Percentiles rank a stretch among this genome's conserved stretches.
Evolutionary conservation across 1,139 yeast species (phyloP).

Genomic region (Lodderomyces elongisporus): DNA sequence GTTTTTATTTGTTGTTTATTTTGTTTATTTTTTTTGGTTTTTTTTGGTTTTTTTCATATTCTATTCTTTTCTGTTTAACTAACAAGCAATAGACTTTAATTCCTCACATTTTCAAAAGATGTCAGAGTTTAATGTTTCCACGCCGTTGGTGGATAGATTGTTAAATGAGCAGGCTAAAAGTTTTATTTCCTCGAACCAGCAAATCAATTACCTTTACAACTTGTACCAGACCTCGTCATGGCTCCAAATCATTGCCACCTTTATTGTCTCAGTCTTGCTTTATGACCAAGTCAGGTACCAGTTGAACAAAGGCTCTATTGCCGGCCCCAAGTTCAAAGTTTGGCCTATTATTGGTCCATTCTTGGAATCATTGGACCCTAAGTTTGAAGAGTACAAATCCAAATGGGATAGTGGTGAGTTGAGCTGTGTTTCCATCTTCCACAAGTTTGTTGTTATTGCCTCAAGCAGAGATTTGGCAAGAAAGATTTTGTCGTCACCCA

Average conservation of each 20-base stretch:
- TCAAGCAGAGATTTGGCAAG: conserved; percentile 86
- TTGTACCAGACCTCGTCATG: conserved; percentile 11
- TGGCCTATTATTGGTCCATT: conserved; percentile 98
- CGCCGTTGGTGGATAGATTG: conserved; percentile 2
- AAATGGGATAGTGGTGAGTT: conserved; percentile 95
- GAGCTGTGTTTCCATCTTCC: conserved; percentile 95
- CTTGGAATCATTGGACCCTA: conserved; percentile 91
- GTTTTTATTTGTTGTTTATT: no score
- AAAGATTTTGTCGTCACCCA: conserved; percentile 79
- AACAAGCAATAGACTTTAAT: no score
- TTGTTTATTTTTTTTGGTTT: neutral
- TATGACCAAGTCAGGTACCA: conserved; percentile 83
- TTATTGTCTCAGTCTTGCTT: conserved; percentile 48
- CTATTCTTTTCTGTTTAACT: neutral
- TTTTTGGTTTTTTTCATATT: neutral
- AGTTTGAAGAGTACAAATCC: conserved; percentile 85
- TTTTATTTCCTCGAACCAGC: conserved; percentile 3
- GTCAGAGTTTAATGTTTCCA: neutral
- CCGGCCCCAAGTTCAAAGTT: conserved; percentile 79
- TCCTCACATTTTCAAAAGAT: no score
- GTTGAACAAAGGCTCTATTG: conserved; percentile 75
- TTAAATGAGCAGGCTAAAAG: conserved; percentile 1
- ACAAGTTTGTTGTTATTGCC: conserved; percentile 94
- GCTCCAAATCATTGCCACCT: conserved; percentile 48
- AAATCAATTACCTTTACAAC: conserved; percentile 2